A percentile compares a stretch with the other conserved stretches of the same genome.
These are phyloP conservation scores for Cladorrhinum sp. DNA, from an alignment of 2,329 filamentous ascomycete genomes.

Conservation along the genomic window DNA sequence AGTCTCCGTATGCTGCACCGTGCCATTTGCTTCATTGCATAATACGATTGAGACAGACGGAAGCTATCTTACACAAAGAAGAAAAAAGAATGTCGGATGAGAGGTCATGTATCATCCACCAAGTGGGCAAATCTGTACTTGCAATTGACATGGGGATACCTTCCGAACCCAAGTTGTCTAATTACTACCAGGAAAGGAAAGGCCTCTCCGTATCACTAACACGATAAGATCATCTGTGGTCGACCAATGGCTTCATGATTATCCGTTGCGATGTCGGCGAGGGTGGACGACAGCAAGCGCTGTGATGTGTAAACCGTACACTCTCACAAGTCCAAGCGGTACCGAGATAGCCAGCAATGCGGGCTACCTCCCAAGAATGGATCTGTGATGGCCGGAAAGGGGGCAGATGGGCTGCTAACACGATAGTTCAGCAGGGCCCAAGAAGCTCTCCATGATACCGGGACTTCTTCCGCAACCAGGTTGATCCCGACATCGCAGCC, in stretches of 20 bases:
- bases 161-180: not conserved
- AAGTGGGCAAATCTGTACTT: not conserved
- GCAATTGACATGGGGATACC: not conserved
- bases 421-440: not conserved
- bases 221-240: not conserved
- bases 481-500: conserved; percentile 14
- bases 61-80: not conserved
- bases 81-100: not conserved
- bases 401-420: not conserved
- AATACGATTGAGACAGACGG: not conserved
- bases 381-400: not conserved
- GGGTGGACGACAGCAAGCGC: conserved; percentile 1
- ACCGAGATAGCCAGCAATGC: conserved; percentile 6
- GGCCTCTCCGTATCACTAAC: not conserved
- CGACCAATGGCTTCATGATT: not conserved
- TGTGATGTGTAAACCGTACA: not conserved
- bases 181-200: not conserved
- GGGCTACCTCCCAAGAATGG: conserved; percentile 10
- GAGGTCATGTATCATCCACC: not conserved
- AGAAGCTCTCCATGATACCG: not conserved
- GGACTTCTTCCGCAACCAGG: not conserved
- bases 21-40: no score
- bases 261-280: conserved; percentile 22
- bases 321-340: not conserved
- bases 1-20: not conserved